Evolutionary conservation across 257 asterid species (phyloP).

Genomic region (Rauvolfia tetraphylla): DNA sequence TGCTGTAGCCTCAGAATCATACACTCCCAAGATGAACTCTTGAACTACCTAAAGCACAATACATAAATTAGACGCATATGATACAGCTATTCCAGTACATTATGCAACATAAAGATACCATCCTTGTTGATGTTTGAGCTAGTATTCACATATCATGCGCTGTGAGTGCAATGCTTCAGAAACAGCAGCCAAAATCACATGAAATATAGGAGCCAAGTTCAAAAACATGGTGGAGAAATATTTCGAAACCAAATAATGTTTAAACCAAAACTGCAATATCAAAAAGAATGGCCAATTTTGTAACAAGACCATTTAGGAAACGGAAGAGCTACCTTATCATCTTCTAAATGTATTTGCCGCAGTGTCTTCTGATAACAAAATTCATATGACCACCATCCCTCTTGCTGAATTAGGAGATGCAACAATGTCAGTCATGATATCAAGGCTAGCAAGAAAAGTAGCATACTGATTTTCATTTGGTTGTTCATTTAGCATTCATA

Average conservation of each 20-base stretch:
- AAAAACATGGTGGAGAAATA: background rate
- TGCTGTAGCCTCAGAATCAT: conserved; percentile 77
- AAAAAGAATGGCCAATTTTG: background rate
- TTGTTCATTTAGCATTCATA: background rate
- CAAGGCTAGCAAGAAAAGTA: background rate
- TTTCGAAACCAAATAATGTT: background rate
- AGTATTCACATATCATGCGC: background rate
- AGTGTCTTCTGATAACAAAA: conserved; percentile 72
- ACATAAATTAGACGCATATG: background rate
- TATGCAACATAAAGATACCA: background rate
- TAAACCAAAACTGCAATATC: background rate
- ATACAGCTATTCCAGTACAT: background rate
- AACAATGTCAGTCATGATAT: background rate
- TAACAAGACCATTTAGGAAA: conserved; percentile 8
- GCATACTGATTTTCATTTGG: background rate
- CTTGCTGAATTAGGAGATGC: conserved; percentile 60
- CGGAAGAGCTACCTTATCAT: conserved; percentile 59
- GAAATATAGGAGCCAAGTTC: background rate
- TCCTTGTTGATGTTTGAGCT: background rate
- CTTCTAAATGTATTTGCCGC: conserved; percentile 94
- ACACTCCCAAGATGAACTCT: conserved; percentile 84
- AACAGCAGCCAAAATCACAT: background rate
- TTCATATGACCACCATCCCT: conserved; percentile 99
- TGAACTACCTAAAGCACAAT: conserved; percentile 57
- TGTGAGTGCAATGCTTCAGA: background rate